These are phyloP conservation scores for Cynara cardunculus DNA, from an alignment of 129 eudicot genomes.

Conservation along the genomic window DNA sequence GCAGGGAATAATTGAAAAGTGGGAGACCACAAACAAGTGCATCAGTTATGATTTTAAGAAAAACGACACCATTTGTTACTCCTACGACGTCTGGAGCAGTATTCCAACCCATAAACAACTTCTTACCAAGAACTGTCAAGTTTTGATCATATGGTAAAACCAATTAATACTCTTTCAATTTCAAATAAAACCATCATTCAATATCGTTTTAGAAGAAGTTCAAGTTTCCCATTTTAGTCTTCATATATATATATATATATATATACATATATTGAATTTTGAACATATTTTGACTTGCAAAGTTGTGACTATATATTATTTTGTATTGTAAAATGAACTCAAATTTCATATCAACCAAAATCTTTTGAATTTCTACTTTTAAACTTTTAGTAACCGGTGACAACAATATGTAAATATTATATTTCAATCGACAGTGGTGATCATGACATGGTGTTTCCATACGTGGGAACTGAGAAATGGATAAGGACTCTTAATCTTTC, in stretches of 20 bases:
- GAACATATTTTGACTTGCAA: not conserved
- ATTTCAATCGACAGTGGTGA: conserved; percentile 11
- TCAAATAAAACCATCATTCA: not conserved
- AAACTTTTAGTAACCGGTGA: not conserved
- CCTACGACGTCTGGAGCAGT: conserved; percentile 18
- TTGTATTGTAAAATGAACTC: not conserved
- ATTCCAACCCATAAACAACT: conserved; percentile 18
- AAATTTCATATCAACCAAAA: too few relatives aligned
- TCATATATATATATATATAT: too few relatives aligned
- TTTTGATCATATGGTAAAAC: conserved; percentile 11
- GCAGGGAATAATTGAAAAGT: conserved; percentile 19
- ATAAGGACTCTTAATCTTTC: conserved; percentile 2
- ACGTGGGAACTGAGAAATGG: conserved; percentile 11
- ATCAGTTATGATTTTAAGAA: not conserved
- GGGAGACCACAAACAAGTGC: not conserved
- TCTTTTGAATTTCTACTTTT: not conserved
- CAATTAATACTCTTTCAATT: too few relatives aligned
- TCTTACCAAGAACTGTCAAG: not conserved
- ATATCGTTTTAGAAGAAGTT: not conserved
- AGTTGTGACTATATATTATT: not conserved
- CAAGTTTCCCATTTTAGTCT: not conserved
- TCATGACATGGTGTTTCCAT: conserved; percentile 28
- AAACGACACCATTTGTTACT: conserved; percentile 3
- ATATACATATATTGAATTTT: not conserved
- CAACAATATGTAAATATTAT: not conserved